Conservation (phyloP, 805 yeast genomes). For the Schizosaccharomyces osmophilus region DNA sequence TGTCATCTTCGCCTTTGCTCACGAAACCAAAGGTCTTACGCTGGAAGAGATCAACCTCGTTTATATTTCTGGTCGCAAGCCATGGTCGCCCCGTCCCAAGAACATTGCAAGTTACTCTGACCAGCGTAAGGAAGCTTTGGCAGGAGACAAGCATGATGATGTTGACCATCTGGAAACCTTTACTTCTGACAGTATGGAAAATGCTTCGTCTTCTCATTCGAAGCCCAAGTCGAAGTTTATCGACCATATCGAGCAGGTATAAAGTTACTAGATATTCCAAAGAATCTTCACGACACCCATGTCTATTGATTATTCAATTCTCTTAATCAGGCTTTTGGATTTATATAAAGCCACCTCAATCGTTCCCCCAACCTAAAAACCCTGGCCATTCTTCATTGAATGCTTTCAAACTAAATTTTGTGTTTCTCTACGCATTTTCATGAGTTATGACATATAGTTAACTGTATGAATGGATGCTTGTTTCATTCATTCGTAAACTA, state of each 20-base stretch:
- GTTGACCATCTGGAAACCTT: neutral
- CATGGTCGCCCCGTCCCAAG: constrained; percentile 2
- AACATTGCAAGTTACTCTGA: neutral
- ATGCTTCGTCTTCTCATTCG: neutral
- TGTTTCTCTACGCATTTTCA: too few relatives aligned
- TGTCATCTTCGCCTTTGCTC: constrained; percentile 33
- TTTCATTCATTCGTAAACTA: too few relatives aligned
- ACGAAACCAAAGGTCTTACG: constrained; percentile 34
- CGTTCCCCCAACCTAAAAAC: too few relatives aligned
- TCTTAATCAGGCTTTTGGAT: too few relatives aligned
- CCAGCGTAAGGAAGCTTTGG: neutral
- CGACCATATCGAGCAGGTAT: neutral
- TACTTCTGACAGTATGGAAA: neutral
- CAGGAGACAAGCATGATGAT: neutral
- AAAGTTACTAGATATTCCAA: too few relatives aligned
- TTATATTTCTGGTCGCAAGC: constrained; percentile 10
- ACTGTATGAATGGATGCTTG: too few relatives aligned
- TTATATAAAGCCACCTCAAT: too few relatives aligned
- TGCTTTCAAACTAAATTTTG: too few relatives aligned
- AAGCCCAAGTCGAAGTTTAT: neutral
- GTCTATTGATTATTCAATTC: too few relatives aligned
- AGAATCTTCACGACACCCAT: too few relatives aligned
- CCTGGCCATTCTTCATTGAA: too few relatives aligned
- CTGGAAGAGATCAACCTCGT: constrained; percentile 34
- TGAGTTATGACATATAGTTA: too few relatives aligned